Base-by-base conservation (phyloP, 371 early-diverging fungal genomes). In the Mortierella sp. region DNA sequence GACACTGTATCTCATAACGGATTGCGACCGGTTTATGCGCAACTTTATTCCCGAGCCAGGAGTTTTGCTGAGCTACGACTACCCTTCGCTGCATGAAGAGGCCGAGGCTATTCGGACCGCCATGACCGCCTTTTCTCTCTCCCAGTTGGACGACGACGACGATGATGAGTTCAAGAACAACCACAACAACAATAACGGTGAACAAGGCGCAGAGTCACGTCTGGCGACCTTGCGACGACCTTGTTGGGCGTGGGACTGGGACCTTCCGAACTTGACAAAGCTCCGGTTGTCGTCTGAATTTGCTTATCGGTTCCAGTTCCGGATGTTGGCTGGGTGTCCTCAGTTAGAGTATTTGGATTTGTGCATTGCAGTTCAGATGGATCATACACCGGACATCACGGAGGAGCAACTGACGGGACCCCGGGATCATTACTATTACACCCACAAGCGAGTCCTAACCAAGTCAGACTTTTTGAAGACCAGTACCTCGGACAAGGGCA, bases 231-330 rank as follows among this genome's bases (percentile, higher is more conserved):
- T 68, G 68, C 65, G 63, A 31, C 76, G 76, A 45, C 72, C 80
- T 2, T 38, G 11, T 28, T 81, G 82, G 78, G 71, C 71, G 0
- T 81, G 82, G 82, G 78, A 81, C 55, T 81, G 82, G 82, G 13
- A 74, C 3, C 72, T 81, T 3, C 78, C 78, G 0, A 57, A 57
- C 10, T 68, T 82, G n/a, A 42, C 21, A 5, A 3, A 24, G 0
- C 44, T 82, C 3, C 42, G 55, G 1, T 54, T 82, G 48, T 48
- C 57, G 11, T 60, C 70, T 7, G 82, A 82, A 38, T 82, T 82
- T 48, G 82, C 79, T 5, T 75, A 38, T 34, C 44, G 65, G 48
- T 82, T 82, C 65, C 60, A 75, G 70, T 78, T 82, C 58, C 50
- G 9, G 57, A 78, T 82, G 82, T 45, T 82, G 24, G 75, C 55